Evolutionary conservation across 306 rosid species (phyloP).

Genomic region (Benincasa hispida): DNA sequence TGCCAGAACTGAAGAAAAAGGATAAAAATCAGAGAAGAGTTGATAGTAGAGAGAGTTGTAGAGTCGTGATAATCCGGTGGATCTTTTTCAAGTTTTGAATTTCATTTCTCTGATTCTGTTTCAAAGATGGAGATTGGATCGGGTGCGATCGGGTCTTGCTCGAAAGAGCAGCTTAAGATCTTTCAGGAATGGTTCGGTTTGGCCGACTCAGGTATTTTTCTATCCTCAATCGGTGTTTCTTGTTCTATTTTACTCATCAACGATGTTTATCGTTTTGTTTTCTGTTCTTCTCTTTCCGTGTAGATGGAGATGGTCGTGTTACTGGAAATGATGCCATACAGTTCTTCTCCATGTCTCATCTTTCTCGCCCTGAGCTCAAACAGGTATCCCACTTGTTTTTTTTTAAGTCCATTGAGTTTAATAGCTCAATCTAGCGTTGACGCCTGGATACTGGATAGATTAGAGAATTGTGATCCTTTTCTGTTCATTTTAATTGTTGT

Average conservation of each 20-base stretch:
- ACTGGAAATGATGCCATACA: conserved; percentile 67
- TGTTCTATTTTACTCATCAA: neutral
- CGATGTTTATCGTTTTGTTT: neutral
- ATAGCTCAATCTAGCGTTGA: neutral
- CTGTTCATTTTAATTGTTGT: neutral
- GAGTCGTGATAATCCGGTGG: neutral
- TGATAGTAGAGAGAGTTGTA: neutral
- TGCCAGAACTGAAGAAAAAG: neutral
- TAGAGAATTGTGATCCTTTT: neutral
- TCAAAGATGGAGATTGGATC: conserved; percentile 38
- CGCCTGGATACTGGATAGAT: neutral
- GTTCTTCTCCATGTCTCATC: conserved; percentile 72
- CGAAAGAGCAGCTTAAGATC: conserved; percentile 47
- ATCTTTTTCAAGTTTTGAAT: neutral
- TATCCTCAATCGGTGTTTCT: neutral
- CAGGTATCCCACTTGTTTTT: conserved; percentile 22
- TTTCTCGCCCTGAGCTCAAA: conserved; percentile 71
- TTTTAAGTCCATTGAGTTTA: neutral
- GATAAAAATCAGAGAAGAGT: neutral
- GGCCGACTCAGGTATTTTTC: conserved; percentile 62
- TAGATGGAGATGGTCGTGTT: conserved; percentile 76
- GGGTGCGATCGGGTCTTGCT: conserved; percentile 21
- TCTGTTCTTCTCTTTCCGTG: neutral
- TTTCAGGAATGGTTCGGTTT: conserved; percentile 71
- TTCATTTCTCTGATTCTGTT: neutral